These are phyloP conservation scores for Parathielavia hyrcaniae DNA, from an alignment of 495 filamentous ascomycete species.

Conservation along the genomic window DNA sequence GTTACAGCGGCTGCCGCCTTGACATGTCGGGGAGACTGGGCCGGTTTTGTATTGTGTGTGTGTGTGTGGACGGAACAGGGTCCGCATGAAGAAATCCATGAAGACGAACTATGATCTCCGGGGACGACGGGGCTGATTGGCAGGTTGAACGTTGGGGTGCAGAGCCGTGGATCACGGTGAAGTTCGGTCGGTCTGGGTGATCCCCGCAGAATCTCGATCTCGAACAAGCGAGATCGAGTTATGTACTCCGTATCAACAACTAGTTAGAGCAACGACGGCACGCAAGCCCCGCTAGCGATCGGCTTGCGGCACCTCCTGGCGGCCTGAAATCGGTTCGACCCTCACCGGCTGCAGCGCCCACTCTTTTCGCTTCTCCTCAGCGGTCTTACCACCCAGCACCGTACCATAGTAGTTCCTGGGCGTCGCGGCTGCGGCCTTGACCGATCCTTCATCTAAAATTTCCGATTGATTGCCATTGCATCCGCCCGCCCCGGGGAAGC, in stretches of 20 bases:
- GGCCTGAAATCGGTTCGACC: constrained; percentile 15
- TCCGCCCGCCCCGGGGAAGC: constrained; percentile 11
- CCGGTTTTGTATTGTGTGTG: background rate
- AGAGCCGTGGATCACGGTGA: background rate
- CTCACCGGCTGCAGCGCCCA: constrained; percentile 18
- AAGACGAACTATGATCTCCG: constrained; percentile 5
- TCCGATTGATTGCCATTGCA: constrained; percentile 21
- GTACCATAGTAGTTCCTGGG: background rate
- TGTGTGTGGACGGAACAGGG: background rate
- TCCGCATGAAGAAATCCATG: background rate
- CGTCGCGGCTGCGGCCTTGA: background rate
- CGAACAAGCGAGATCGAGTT: background rate
- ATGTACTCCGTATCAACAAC: too few species aligned
- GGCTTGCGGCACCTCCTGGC: constrained; percentile 4
- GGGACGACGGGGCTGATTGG: background rate
- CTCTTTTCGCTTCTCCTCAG: background rate
- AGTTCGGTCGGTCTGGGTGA: background rate
- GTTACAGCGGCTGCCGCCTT: constrained; percentile 3
- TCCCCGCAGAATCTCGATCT: constrained; percentile 3
- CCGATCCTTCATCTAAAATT: constrained; percentile 11
- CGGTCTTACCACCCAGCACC: background rate
- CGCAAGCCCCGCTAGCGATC: background rate
- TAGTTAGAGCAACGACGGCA: constrained; percentile 4
- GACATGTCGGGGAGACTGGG: background rate
- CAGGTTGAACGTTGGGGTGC: constrained; percentile 4